These are phyloP conservation scores for Xylariaceae sp. DNA, from an alignment of 2,329 filamentous ascomycete genomes.

Conservation along the genomic window DNA sequence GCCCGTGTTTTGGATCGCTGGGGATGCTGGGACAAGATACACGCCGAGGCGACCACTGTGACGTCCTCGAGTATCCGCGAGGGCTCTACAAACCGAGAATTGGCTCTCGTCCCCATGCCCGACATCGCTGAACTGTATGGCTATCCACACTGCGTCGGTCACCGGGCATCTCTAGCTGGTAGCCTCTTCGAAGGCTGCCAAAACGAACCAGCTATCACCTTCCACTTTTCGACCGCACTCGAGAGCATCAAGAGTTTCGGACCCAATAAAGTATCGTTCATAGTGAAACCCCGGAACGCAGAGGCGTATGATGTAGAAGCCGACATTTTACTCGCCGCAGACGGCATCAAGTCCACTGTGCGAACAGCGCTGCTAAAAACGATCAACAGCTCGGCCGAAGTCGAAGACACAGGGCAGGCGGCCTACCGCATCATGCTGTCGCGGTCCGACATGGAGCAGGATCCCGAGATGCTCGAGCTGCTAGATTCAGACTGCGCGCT, in stretches of 20 bases:
- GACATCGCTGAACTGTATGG: conserved; percentile 73
- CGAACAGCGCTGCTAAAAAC: conserved; percentile 61
- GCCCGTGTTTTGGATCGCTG: conserved; percentile 75
- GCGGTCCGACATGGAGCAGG: conserved; percentile 68
- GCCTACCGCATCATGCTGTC: conserved; percentile 81
- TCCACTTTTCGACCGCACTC: conserved; percentile 69
- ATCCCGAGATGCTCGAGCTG: conserved; percentile 71
- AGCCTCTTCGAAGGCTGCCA: conserved; percentile 75
- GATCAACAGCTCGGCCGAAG: conserved; percentile 58
- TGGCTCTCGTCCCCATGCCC: conserved; percentile 72
- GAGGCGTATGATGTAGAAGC: conserved; percentile 60
- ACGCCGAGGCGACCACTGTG: conserved; percentile 73
- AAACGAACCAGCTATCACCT: conserved; percentile 66
- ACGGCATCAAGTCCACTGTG: conserved; percentile 62
- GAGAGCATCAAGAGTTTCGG: conserved; percentile 64
- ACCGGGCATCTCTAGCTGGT: conserved; percentile 74
- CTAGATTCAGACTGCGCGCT: conserved; percentile 72
- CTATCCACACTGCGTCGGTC: conserved; percentile 81
- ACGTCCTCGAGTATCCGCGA: conserved; percentile 77
- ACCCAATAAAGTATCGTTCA: conserved; percentile 62
- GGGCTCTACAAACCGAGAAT: conserved; percentile 71
- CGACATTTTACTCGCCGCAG: conserved; percentile 60
- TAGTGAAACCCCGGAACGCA: conserved; percentile 62
- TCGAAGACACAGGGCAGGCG: conserved; percentile 75
- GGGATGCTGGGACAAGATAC: conserved; percentile 72